These are phyloP conservation scores for Ramaria rubella DNA, from an alignment of 768 basidiomycete species.

Conservation along the genomic window DNA sequence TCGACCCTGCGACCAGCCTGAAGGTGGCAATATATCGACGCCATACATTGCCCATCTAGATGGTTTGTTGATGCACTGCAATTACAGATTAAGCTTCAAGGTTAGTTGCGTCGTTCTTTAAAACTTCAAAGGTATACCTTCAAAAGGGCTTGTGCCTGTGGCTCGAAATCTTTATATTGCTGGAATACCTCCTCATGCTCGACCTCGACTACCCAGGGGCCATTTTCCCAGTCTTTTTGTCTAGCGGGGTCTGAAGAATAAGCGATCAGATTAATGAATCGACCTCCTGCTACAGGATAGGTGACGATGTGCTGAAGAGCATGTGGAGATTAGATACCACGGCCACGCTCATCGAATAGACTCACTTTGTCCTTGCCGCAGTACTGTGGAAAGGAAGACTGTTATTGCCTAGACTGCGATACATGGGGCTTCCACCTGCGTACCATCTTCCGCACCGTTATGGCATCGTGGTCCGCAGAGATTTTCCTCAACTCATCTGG, in stretches of 20 bases:
- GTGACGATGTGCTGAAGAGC: slow-evolving; percentile 2
- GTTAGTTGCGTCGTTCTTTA: neutral
- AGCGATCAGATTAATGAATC: slow-evolving; percentile 10
- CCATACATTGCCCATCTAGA: slow-evolving; percentile 61
- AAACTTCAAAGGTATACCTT: slow-evolving; percentile 30
- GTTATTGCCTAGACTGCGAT: neutral
- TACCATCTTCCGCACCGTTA: slow-evolving; percentile 6
- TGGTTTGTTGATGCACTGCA: slow-evolving; percentile 51
- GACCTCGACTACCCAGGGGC: slow-evolving; percentile 1
- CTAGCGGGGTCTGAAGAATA: slow-evolving; percentile 2
- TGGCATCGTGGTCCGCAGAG: neutral
- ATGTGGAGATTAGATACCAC: neutral
- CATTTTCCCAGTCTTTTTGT: neutral
- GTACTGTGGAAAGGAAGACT: neutral
- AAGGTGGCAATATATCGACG: slow-evolving; percentile 44
- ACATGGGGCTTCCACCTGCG: neutral
- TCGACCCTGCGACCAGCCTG: slow-evolving; percentile 43
- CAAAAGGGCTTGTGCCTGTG: slow-evolving; percentile 50
- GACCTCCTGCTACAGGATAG: slow-evolving; percentile 9
- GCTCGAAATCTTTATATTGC: slow-evolving; percentile 49
- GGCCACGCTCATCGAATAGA: neutral
- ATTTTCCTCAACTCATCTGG: slow-evolving; percentile 1
- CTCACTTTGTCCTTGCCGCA: slow-evolving; percentile 4
- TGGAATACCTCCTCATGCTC: slow-evolving; percentile 34
- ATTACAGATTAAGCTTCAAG: neutral